Percentiles rank a stretch among this genome's conserved stretches.
These are phyloP conservation scores for Colletotrichum godetiae DNA, from an alignment of 2,329 filamentous ascomycete genomes.

Conservation along the genomic window DNA sequence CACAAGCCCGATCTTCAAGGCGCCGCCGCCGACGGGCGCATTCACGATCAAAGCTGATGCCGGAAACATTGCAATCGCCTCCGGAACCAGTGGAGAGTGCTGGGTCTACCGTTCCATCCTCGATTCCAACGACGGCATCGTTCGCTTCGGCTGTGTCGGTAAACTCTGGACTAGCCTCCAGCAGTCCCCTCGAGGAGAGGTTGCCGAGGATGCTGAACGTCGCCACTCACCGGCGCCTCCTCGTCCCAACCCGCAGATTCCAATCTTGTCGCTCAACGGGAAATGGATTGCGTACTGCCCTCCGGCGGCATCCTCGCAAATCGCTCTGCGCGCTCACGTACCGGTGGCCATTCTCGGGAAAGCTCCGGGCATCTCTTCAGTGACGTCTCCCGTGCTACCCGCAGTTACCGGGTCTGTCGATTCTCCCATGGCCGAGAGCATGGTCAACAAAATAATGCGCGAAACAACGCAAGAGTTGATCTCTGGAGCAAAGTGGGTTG, in stretches of 20 bases:
- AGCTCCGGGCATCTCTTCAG: conserved; percentile 66
- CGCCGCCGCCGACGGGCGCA: conserved; percentile 77
- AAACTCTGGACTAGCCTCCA: conserved; percentile 95
- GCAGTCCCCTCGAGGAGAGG: conserved; percentile 62
- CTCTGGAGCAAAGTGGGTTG: conserved; percentile 79
- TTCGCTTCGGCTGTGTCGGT: conserved; percentile 75
- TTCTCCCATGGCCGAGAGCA: conserved; percentile 76
- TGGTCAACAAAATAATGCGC: conserved; percentile 81
- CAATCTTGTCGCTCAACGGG: conserved; percentile 76
- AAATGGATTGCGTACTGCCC: conserved; percentile 85
- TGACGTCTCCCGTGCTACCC: conserved; percentile 77
- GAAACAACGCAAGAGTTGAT: conserved; percentile 84
- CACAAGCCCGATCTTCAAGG: conserved; percentile 72
- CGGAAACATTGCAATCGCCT: conserved; percentile 79
- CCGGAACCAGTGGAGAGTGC: conserved; percentile 86
- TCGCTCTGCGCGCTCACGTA: conserved; percentile 75
- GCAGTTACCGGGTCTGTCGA: conserved; percentile 75
- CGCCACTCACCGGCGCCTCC: conserved; percentile 48
- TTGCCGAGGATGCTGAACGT: conserved; percentile 58
- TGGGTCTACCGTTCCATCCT: conserved; percentile 75
- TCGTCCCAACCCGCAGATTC: conserved; percentile 63
- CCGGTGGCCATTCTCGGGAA: conserved; percentile 66
- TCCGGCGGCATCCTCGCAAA: conserved; percentile 76
- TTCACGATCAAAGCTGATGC: conserved; percentile 79
- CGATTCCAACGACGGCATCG: conserved; percentile 53